These are phyloP conservation scores for Xylariaceae sp. DNA, from an alignment of 2,329 filamentous ascomycete genomes.

Conservation along the genomic window DNA sequence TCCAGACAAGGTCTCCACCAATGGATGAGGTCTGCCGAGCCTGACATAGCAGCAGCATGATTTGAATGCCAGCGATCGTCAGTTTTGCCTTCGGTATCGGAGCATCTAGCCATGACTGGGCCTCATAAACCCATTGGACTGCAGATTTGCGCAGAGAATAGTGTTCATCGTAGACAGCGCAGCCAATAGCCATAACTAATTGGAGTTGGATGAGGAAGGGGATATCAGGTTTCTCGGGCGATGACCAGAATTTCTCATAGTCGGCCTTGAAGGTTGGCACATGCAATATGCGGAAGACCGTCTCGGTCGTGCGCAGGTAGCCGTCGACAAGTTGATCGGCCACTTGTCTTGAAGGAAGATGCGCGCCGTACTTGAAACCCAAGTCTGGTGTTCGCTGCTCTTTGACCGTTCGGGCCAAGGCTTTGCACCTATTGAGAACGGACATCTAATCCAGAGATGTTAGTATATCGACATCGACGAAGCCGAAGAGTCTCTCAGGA, in stretches of 20 bases:
- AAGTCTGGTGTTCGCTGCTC: slow-evolving; percentile 32
- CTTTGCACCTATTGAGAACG: slow-evolving; percentile 36
- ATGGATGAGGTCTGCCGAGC: slow-evolving; percentile 45
- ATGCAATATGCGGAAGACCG: slow-evolving; percentile 53
- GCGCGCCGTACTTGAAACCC: slow-evolving; percentile 33
- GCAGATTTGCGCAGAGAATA: slow-evolving; percentile 40
- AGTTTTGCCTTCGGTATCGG: slow-evolving; percentile 45
- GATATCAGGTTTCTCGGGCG: slow-evolving; percentile 33
- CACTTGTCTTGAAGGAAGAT: slow-evolving; percentile 34
- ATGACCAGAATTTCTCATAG: slow-evolving; percentile 47
- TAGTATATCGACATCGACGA: no score
- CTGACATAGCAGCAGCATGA: slow-evolving; percentile 46
- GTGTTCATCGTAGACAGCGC: slow-evolving; percentile 41
- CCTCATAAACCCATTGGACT: slow-evolving; percentile 48
- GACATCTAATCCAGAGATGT: no score
- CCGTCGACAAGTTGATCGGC: slow-evolving; percentile 47
- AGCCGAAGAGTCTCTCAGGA: no score
- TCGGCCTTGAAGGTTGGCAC: slow-evolving; percentile 51
- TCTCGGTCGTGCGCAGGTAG: slow-evolving; percentile 54
- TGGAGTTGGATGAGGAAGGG: slow-evolving; percentile 50
- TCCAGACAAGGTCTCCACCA: slow-evolving; percentile 48
- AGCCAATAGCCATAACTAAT: slow-evolving; percentile 49
- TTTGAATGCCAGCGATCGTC: slow-evolving; percentile 46
- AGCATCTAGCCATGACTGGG: slow-evolving; percentile 44
- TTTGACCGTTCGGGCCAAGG: slow-evolving; percentile 38